Percentiles rank a stretch among this genome's conserved stretches.
Conservation (phyloP, 148 eudicot genomes). For the Rhododendron ferrugineum region DNA sequence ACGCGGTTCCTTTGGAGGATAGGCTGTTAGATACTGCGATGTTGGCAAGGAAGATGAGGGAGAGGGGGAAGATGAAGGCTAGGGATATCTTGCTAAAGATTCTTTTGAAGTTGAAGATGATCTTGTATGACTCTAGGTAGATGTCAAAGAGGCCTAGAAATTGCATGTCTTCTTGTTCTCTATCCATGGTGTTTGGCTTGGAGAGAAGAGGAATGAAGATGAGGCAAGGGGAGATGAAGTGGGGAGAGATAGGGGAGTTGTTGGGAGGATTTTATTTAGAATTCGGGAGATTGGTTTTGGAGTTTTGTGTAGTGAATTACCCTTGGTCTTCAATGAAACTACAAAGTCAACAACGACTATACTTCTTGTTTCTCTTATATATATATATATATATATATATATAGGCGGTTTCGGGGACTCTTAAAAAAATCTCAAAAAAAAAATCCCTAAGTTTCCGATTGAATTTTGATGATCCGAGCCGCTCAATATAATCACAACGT, state of each 20-base stretch:
- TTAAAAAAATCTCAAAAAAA: too few relatives aligned
- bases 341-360: not conserved
- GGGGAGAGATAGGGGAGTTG: not conserved
- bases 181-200: slow-evolving; percentile 17
- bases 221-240: not conserved
- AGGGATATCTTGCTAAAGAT: slow-evolving; percentile 22
- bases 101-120: slow-evolving; percentile 16
- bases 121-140: slow-evolving; percentile 19
- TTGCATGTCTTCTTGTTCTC: slow-evolving; percentile 28
- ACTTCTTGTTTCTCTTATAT: too few relatives aligned
- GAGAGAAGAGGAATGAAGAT: not conserved
- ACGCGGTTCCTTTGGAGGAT: slow-evolving; percentile 5
- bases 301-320: not conserved
- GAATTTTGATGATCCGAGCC: too few relatives aligned
- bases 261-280: not conserved
- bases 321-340: not conserved
- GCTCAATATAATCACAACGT: too few relatives aligned
- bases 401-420: too few relatives aligned
- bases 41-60: slow-evolving; percentile 27
- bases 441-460: too few relatives aligned
- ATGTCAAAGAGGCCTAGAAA: slow-evolving; percentile 20
- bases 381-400: too few relatives aligned
- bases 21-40: slow-evolving; percentile 14
- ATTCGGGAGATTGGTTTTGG: not conserved
- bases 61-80: slow-evolving; percentile 23